A percentile compares a stretch with the other conserved stretches of the same genome.
These are phyloP conservation scores for Raddia distichophylla DNA, from an alignment of 176 grass and related monocot genomes.

Conservation along the genomic window DNA sequence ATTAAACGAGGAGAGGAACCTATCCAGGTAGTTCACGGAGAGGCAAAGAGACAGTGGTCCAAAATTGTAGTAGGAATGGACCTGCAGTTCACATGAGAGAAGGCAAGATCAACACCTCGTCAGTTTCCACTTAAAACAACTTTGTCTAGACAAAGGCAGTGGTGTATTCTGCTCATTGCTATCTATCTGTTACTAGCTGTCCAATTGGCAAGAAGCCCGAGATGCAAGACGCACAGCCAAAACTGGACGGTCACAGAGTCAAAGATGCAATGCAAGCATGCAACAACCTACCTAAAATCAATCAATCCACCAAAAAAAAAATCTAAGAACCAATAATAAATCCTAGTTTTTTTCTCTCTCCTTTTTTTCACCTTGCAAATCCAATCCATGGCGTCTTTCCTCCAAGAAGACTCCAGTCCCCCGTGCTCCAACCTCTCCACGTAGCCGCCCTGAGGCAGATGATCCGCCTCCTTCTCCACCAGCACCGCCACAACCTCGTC, in stretches of 20 bases:
- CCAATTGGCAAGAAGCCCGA: constrained; percentile 39
- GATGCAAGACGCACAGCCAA: constrained; percentile 29
- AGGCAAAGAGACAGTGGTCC: constrained; percentile 79
- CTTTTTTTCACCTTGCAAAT: constrained; percentile 69
- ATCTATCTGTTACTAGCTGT: constrained; percentile 28
- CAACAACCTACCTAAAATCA: constrained; percentile 43
- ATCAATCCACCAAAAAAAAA: constrained; percentile 8
- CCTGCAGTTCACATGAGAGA: constrained; percentile 63
- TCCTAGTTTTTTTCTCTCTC: not conserved
- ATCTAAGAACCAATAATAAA: constrained; percentile 12
- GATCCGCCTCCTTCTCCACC: constrained; percentile 66
- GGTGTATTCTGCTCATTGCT: constrained; percentile 27
- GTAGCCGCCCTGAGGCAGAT: constrained; percentile 57
- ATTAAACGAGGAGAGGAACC: constrained; percentile 73
- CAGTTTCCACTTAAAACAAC: constrained; percentile 44
- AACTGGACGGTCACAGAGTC: constrained; percentile 29
- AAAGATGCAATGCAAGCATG: constrained; percentile 44
- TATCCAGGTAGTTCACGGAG: constrained; percentile 87
- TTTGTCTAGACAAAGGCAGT: constrained; percentile 29
- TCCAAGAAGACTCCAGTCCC: constrained; percentile 58
- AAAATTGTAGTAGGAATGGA: constrained; percentile 83
- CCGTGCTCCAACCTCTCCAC: constrained; percentile 53
- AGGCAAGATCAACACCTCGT: constrained; percentile 39
- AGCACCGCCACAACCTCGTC: constrained; percentile 51
- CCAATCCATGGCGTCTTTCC: constrained; percentile 85